phyloP scores from a whole-genome alignment of 2,329 filamentous ascomycete genomes.

The Xylogone sp. region DNA sequence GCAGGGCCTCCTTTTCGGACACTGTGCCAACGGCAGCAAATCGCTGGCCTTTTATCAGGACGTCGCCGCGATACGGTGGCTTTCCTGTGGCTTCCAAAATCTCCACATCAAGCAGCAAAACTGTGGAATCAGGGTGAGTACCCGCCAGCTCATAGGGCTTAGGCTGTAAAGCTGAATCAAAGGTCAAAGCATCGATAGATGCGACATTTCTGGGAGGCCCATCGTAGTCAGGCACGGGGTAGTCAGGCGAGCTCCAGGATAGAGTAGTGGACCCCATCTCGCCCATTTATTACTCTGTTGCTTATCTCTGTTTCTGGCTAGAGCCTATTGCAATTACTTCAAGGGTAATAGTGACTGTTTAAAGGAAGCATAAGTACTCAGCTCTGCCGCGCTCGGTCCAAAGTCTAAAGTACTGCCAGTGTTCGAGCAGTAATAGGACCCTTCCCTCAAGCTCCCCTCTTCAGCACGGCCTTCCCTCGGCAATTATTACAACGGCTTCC shows the following conservation, averaged over 20 bases:
- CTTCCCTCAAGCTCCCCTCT: too few species aligned
- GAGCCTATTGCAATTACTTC: too few species aligned
- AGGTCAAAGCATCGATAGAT: slow-evolving; percentile 12
- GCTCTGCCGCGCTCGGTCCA: too few species aligned
- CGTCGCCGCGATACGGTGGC: slow-evolving; percentile 26
- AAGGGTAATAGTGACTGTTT: too few species aligned
- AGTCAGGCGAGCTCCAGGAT: background rate
- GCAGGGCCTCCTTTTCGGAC: slow-evolving; percentile 15
- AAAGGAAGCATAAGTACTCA: too few species aligned
- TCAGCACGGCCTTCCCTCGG: too few species aligned
- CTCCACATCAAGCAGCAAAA: slow-evolving; percentile 28
- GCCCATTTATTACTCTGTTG: too few species aligned
- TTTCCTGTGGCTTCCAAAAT: slow-evolving; percentile 29
- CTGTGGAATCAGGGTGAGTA: slow-evolving; percentile 18
- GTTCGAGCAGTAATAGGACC: too few species aligned
- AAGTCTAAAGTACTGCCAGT: too few species aligned
- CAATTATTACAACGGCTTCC: too few species aligned
- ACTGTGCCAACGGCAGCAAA: slow-evolving; percentile 25
- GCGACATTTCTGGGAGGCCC: slow-evolving; percentile 15
- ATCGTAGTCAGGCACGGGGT: background rate
- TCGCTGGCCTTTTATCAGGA: slow-evolving; percentile 24
- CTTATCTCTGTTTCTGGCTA: too few species aligned
- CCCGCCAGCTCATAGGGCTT: slow-evolving; percentile 14
- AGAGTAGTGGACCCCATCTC: background rate
- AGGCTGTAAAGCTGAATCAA: slow-evolving; percentile 12